Evolutionary conservation across 768 basidiomycete species (phyloP).

Genomic region (Termitomyces eurrhizus): DNA sequence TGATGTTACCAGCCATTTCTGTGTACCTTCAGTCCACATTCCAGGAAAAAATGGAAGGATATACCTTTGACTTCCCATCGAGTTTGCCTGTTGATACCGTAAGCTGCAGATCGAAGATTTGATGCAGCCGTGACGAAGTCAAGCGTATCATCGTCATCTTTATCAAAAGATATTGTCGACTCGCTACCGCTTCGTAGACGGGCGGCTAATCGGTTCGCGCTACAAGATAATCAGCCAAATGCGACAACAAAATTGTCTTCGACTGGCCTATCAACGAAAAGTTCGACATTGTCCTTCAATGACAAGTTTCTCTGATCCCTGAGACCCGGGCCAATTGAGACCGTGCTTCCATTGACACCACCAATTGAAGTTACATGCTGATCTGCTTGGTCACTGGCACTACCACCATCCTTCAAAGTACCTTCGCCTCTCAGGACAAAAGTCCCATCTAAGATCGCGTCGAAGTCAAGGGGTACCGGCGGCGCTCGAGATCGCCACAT

Average conservation of each 20-base stretch:
- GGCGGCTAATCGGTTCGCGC: constrained; percentile 74
- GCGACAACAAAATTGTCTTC: not conserved
- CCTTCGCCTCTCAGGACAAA: constrained; percentile 42
- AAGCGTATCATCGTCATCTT: constrained; percentile 95
- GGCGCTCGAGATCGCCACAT: constrained; percentile 95
- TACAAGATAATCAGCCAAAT: constrained; percentile 25
- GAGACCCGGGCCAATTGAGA: constrained; percentile 38
- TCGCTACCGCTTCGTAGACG: constrained; percentile 59
- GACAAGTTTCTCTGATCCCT: constrained; percentile 81
- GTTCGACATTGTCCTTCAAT: constrained; percentile 72
- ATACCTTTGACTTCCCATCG: constrained; percentile 96
- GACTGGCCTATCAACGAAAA: constrained; percentile 80
- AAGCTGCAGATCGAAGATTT: constrained; percentile 88
- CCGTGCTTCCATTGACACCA: constrained; percentile 19
- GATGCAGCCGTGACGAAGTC: constrained; percentile 96
- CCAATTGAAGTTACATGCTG: constrained; percentile 3
- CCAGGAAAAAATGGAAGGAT: constrained; percentile 2
- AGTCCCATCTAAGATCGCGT: constrained; percentile 61
- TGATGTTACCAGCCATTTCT: constrained; percentile 99
- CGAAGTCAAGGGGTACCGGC: constrained; percentile 80
- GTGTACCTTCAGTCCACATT: not conserved
- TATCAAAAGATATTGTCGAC: constrained; percentile 85
- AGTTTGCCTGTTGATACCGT: constrained; percentile 85
- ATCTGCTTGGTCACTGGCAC: constrained; percentile 5
- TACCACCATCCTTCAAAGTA: constrained; percentile 10